These are phyloP conservation scores for Dryas alaskensis DNA, from an alignment of 306 rosid species.

Conservation along the genomic window DNA sequence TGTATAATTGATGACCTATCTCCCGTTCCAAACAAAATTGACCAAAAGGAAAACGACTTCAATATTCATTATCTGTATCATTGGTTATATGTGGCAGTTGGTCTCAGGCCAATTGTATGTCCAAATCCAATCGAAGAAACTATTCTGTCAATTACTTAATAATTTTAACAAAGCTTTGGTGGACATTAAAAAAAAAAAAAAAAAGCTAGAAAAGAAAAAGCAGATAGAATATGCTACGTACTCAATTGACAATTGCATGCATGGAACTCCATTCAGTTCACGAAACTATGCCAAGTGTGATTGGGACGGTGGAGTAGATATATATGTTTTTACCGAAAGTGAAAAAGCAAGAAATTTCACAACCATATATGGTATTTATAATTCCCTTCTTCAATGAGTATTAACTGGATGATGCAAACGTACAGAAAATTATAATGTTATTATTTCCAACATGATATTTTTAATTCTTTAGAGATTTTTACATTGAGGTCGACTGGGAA, in stretches of 20 bases:
- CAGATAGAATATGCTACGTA: background rate
- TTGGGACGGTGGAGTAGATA: background rate
- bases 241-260: conserved; percentile 1
- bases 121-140: too few species aligned
- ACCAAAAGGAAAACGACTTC: too few species aligned
- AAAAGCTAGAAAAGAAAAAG: background rate
- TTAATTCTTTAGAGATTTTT: too few species aligned
- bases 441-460: background rate
- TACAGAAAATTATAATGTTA: background rate
- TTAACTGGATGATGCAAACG: background rate
- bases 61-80: too few species aligned
- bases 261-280: background rate
- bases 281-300: background rate
- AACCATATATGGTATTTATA: background rate
- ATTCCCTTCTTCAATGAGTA: background rate
- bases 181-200: background rate
- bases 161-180: too few species aligned
- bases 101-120: too few species aligned
- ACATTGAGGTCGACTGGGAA: too few species aligned
- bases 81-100: too few species aligned
- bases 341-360: background rate
- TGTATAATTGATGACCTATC: too few species aligned
- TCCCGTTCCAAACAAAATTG: too few species aligned
- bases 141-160: too few species aligned
- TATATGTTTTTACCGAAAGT: background rate